phyloP scores from a whole-genome alignment of 2,329 filamentous ascomycete genomes.

The Paracorniculantispora psalliotae region DNA sequence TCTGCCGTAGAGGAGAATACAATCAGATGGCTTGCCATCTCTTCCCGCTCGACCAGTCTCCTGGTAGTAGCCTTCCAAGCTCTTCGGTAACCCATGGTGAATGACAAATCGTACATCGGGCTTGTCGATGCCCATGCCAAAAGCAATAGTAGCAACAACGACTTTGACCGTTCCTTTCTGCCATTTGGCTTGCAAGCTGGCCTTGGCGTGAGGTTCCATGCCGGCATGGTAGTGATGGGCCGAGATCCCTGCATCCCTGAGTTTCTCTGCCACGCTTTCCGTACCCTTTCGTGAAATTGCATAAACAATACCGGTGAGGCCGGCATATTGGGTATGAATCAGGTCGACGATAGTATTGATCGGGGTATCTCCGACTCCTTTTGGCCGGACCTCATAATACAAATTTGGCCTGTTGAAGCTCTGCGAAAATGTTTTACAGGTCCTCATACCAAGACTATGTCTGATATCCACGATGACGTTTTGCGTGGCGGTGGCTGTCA shows the following conservation, averaged over 20 bases:
- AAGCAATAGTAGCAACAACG: conserved; percentile 96
- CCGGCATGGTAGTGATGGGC: conserved; percentile 84
- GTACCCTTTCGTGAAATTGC: conserved; percentile 81
- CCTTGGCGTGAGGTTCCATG: conserved; percentile 64
- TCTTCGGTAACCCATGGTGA: conserved; percentile 89
- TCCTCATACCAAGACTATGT: conserved; percentile 78
- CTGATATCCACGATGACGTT: conserved; percentile 91
- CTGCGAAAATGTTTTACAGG: conserved; percentile 76
- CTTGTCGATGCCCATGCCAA: conserved; percentile 99
- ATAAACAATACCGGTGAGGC: conserved; percentile 86
- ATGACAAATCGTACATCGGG: conserved; percentile 94
- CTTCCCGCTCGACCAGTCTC: conserved; percentile 93
- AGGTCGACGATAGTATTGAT: conserved; percentile 51
- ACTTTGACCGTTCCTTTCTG: conserved; percentile 75
- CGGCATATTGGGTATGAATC: conserved; percentile 65
- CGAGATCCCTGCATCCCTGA: conserved; percentile 61
- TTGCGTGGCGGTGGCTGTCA: conserved; percentile 91
- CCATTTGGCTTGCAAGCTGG: conserved; percentile 72
- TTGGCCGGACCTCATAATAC: conserved; percentile 76
- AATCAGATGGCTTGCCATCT: conserved; percentile 81
- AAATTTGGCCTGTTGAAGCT: conserved; percentile 98
- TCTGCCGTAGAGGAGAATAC: conserved; percentile 85
- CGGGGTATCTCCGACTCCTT: conserved; percentile 51
- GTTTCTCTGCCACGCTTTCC: conserved; percentile 69
- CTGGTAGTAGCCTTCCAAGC: conserved; percentile 95